A percentile compares a stretch with the other conserved stretches of the same genome.
phyloP scores from a whole-genome alignment of 202 grass and related monocot genomes.

The Alloteropsis angusta region DNA sequence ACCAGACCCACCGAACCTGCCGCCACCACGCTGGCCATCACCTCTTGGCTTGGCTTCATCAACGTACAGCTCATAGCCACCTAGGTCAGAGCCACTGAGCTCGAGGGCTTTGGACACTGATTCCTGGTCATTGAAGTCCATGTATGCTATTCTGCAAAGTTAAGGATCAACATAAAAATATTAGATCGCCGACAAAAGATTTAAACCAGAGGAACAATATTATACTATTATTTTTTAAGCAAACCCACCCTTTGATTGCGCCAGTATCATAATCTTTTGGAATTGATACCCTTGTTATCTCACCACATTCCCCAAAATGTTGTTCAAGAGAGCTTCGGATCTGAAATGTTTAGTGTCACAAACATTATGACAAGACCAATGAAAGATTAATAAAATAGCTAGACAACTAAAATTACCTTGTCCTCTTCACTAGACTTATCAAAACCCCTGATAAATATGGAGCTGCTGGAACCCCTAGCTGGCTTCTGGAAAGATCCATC shows the following conservation, averaged over 20 bases:
- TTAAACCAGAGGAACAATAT: too few species aligned
- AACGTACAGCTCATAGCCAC: conserved; percentile 35
- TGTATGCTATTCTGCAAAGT: conserved; percentile 58
- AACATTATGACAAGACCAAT: background rate
- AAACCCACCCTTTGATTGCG: conserved; percentile 47
- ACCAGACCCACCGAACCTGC: too few species aligned
- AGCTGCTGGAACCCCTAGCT: conserved; percentile 21
- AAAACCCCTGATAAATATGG: conserved; percentile 65
- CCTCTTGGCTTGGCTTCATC: conserved; percentile 53
- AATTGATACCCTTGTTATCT: conserved; percentile 42
- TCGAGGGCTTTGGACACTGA: conserved; percentile 44
- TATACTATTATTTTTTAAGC: too few species aligned
- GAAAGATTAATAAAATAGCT: background rate
- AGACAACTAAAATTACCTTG: conserved; percentile 30
- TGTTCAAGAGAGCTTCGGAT: conserved; percentile 45
- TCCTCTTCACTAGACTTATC: conserved; percentile 32
- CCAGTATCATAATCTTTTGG: conserved; percentile 52
- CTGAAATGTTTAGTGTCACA: conserved; percentile 21
- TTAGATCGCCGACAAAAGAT: background rate
- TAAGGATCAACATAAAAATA: background rate
- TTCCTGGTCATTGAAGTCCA: conserved; percentile 53
- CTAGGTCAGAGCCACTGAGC: conserved; percentile 55
- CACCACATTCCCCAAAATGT: conserved; percentile 64
- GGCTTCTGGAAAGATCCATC: conserved; percentile 39
- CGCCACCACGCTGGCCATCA: conserved; percentile 10